Conservation (phyloP, 2,329 filamentous ascomycete genomes). For the Trichophyton benhamiae region DNA sequence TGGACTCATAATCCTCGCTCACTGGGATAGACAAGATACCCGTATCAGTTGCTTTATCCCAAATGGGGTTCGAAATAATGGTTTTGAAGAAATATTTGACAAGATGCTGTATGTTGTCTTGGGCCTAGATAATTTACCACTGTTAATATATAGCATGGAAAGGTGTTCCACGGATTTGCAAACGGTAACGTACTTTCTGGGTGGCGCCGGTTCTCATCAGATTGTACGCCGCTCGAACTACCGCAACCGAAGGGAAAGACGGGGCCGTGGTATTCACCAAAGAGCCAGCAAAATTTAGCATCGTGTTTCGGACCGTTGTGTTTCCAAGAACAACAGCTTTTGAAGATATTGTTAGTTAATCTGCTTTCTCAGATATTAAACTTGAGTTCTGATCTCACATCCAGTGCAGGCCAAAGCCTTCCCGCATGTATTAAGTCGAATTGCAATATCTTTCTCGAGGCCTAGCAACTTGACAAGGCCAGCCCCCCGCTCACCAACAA, state of each 20-base stretch:
- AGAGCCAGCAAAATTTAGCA: conserved; percentile 55
- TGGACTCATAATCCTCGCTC: conserved; percentile 12
- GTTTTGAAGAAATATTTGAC: conserved; percentile 8
- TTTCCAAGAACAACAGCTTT: conserved; percentile 47
- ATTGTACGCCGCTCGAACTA: conserved; percentile 40
- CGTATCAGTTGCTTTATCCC: conserved; percentile 7
- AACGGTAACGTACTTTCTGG: conserved; percentile 18
- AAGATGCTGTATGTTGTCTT: conserved; percentile 14
- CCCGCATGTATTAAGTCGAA: conserved; percentile 32
- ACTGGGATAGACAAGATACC: conserved; percentile 9
- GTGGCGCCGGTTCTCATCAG: conserved; percentile 38
- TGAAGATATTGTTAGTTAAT: neutral
- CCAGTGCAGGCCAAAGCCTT: conserved; percentile 44
- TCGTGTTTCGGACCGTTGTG: conserved; percentile 40
- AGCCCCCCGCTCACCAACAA: conserved; percentile 30
- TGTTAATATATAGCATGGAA: neutral
- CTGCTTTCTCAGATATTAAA: conserved; percentile 1
- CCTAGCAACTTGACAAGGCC: conserved; percentile 34
- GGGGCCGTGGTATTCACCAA: conserved; percentile 57
- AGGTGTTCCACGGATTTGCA: neutral
- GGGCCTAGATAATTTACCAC: neutral
- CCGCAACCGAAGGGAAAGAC: conserved; percentile 42
- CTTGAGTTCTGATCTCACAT: conserved; percentile 31
- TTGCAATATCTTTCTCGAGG: conserved; percentile 31
- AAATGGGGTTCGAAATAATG: conserved; percentile 7